Percentiles rank a stretch among this genome's conserved stretches.
Evolutionary conservation across 805 yeast genomes (phyloP).

Genomic region (Wickerhamiella alocasiicola): DNA sequence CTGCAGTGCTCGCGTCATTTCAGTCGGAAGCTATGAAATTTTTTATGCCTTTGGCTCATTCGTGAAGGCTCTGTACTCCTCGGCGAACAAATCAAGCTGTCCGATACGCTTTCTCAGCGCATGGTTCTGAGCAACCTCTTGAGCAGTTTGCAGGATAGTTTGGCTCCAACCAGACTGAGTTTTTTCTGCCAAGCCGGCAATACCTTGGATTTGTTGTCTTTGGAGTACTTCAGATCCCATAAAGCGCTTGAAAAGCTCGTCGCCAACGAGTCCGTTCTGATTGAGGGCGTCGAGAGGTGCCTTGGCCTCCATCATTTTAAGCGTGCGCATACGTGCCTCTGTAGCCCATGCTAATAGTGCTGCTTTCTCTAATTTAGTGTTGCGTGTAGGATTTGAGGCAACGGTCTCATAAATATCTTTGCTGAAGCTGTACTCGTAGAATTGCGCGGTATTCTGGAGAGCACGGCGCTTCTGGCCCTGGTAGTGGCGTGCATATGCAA

Average conservation of each 20-base stretch:
- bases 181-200: constrained; percentile 61
- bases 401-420: constrained; percentile 51
- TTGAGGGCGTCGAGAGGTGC: constrained; percentile 58
- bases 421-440: constrained; percentile 55
- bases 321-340: constrained; percentile 72
- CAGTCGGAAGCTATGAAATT: no score
- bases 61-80: constrained; percentile 14
- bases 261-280: constrained; percentile 85
- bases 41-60: no score
- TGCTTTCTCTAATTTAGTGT: constrained; percentile 64
- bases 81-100: constrained; percentile 19
- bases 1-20: no score
- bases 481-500: constrained; percentile 57
- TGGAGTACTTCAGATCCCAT: constrained; percentile 64
- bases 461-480: constrained; percentile 43
- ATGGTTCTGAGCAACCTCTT: constrained; percentile 84
- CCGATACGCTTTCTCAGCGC: constrained; percentile 68
- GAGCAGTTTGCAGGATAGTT: constrained; percentile 61
- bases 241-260: constrained; percentile 70
- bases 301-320: constrained; percentile 70
- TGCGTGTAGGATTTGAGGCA: constrained; percentile 45
- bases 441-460: constrained; percentile 50
- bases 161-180: constrained; percentile 73
- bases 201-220: constrained; percentile 67
- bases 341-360: constrained; percentile 63